Conservation (phyloP, 2,329 filamentous ascomycete genomes). For the Sarocladiaceae sp. region DNA sequence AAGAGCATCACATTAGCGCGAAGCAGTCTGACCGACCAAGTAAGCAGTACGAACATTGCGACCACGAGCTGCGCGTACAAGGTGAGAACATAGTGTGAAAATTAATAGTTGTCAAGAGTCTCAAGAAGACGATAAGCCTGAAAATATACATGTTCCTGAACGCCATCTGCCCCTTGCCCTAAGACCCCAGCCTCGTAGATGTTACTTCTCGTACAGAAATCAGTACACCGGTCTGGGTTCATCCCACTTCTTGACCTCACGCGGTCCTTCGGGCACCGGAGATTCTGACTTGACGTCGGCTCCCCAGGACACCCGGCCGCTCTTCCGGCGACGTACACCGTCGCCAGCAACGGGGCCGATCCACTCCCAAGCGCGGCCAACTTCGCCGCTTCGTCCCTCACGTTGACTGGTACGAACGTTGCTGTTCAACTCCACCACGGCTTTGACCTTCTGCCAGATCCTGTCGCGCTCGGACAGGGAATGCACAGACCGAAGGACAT, state of each 20-base stretch:
- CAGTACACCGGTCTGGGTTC: conserved; percentile 39
- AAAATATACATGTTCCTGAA: conserved; percentile 6
- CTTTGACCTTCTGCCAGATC: conserved; percentile 79
- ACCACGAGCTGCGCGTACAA: too few species aligned
- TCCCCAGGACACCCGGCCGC: conserved; percentile 46
- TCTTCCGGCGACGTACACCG: conserved; percentile 42
- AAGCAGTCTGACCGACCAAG: not conserved
- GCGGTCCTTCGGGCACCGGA: conserved; percentile 20
- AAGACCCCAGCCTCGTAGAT: too few species aligned
- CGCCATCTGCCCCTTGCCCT: not conserved
- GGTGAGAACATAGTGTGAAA: not conserved
- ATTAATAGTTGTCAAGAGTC: not conserved
- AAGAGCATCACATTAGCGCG: not conserved
- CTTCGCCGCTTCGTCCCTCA: conserved; percentile 61
- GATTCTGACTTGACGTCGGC: conserved; percentile 33
- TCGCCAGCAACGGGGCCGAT: conserved; percentile 54
- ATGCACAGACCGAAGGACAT: conserved; percentile 81
- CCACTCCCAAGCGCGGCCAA: conserved; percentile 67
- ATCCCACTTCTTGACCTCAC: conserved; percentile 34
- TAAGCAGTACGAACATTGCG: not conserved
- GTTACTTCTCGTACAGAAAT: conserved; percentile 11
- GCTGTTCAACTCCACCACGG: conserved; percentile 87
- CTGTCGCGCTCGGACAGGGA: conserved; percentile 69
- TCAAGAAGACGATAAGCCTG: not conserved
- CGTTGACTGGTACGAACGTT: conserved; percentile 78